phyloP scores from a whole-genome alignment of 495 filamentous ascomycete genomes.

The Penicillium waksmanii region DNA sequence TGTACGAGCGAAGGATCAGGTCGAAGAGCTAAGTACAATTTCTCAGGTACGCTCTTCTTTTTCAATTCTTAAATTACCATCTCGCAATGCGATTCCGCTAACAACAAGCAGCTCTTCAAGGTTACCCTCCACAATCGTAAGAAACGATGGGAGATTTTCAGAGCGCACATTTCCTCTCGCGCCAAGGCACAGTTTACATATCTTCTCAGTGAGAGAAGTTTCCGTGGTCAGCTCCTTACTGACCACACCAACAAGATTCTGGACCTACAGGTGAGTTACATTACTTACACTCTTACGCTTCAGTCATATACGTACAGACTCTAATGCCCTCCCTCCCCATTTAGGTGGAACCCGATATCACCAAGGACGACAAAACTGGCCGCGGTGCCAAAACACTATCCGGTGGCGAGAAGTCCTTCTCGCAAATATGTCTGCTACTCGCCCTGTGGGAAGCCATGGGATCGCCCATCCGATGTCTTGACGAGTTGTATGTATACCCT shows the following conservation, averaged over 20 bases:
- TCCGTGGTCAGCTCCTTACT: constrained; percentile 77
- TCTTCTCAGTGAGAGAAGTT: constrained; percentile 84
- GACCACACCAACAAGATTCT: constrained; percentile 74
- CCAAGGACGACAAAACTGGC: constrained; percentile 62
- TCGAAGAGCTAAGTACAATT: constrained; percentile 55
- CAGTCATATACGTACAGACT: constrained; percentile 6
- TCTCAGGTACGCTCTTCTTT: constrained; percentile 46
- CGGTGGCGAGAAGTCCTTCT: constrained; percentile 97
- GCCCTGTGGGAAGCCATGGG: constrained; percentile 99
- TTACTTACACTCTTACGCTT: background rate
- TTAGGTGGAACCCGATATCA: constrained; percentile 78
- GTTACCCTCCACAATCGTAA: constrained; percentile 69
- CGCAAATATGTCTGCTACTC: constrained; percentile 89
- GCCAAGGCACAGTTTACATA: constrained; percentile 86
- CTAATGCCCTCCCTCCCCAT: background rate
- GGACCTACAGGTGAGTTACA: constrained; percentile 68
- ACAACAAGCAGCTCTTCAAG: constrained; percentile 55
- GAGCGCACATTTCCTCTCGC: constrained; percentile 77
- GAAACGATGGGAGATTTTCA: constrained; percentile 78
- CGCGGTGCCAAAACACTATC: constrained; percentile 89
- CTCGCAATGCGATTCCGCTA: background rate
- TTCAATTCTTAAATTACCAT: background rate
- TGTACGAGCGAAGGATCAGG: constrained; percentile 46
- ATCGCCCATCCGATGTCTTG: constrained; percentile 87
- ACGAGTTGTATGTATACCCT: constrained; percentile 76